phyloP scores from a whole-genome alignment of 495 filamentous ascomycete species.

The Penicillium angulare region DNA sequence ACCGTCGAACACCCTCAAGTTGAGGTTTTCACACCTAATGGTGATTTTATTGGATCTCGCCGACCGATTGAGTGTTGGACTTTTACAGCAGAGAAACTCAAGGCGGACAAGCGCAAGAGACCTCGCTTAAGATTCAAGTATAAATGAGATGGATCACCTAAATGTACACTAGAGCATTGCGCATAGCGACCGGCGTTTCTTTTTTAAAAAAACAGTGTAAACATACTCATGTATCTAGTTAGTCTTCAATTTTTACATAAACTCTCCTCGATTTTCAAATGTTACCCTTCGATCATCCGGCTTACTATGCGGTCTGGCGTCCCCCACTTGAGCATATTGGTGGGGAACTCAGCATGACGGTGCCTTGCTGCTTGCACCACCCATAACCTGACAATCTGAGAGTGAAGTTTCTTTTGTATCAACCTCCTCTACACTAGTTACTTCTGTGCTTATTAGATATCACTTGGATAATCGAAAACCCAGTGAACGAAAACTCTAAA shows the following conservation, averaged over 20 bases:
- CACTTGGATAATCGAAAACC: neutral
- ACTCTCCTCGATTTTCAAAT: too few species aligned
- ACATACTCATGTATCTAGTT: neutral
- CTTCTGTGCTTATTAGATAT: neutral
- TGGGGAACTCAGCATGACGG: too few species aligned
- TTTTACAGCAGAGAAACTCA: constrained; percentile 35
- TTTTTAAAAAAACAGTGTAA: neutral
- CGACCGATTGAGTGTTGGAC: constrained; percentile 72
- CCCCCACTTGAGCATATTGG: too few species aligned
- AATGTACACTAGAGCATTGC: constrained; percentile 7
- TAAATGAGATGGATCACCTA: constrained; percentile 6
- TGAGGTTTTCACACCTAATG: constrained; percentile 83
- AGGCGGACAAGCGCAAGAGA: constrained; percentile 33
- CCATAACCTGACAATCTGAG: too few species aligned
- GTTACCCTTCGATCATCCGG: too few species aligned
- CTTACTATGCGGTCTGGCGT: too few species aligned
- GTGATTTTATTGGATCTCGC: constrained; percentile 68
- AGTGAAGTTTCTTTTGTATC: too few species aligned
- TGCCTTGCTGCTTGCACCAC: too few species aligned
- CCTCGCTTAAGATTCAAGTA: constrained; percentile 15
- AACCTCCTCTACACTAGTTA: too few species aligned
- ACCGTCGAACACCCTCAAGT: constrained; percentile 58
- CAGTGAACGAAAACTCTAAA: neutral
- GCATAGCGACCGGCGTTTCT: constrained; percentile 38
- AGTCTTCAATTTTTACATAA: constrained; percentile 1